Base-by-base conservation (phyloP, 352 stramenopile genomes). In the Globisporangium solare region DNA sequence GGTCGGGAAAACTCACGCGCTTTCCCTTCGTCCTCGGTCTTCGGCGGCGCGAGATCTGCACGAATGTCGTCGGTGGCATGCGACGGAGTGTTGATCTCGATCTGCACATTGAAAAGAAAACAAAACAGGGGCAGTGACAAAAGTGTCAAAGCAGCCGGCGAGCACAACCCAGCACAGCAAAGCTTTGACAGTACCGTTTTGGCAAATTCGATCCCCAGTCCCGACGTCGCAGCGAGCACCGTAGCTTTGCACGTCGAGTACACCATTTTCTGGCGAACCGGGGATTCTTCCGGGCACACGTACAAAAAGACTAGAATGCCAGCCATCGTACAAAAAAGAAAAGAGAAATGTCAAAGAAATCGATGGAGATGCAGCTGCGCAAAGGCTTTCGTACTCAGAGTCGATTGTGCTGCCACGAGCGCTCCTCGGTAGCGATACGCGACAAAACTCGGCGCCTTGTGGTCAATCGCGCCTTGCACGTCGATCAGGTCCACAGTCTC, bases 181-280 rank as follows among this genome's bases (percentile, higher is more conserved):
- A 35, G 27, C 27, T 10, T 35, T 6, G 10, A 11, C 27, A 35
- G 27, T 35, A 87, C 79, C 59, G 71, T 84, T 51, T 90, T 81
- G 63, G 88, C 80, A 41, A 94, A 90, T 37, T 73, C 68, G 31
- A 94, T 76, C 12, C 76, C 72, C 17, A 89, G 67, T 50, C 81
- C 70, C 24, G 74, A 58, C 18, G 82, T 81, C 2, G 72, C 81
- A n/a, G 77, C 76, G 22, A 95, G 70, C 21, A 96, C 74, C 14
- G 83, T 93, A 18, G 88, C 87, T 54, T 96, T 96, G 55, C 79
- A 88, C 6, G 88, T 94, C 47, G 88, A 96, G 63, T 96, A 95
- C 14, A 91, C 86, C 88, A 97, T 97, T 71, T 96, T 97, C 47
- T 89, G 64, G 14, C 88, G 79, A 50, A 97, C 78, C 7, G 86